Conservation (phyloP, 2,329 filamentous ascomycete species). For the Paracoccidioides lutzii region DNA sequence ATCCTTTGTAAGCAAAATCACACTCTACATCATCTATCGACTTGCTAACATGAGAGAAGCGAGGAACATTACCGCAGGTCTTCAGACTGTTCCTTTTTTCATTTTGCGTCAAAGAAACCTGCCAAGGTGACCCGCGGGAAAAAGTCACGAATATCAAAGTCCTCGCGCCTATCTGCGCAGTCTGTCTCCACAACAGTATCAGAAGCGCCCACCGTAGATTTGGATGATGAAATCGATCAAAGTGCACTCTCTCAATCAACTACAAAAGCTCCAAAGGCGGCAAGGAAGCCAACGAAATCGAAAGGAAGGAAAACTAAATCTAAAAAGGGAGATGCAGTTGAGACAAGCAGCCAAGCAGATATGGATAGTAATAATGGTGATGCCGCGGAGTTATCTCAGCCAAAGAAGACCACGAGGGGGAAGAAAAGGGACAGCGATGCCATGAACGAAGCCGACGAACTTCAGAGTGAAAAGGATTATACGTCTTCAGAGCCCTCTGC, state of each 20-base stretch:
- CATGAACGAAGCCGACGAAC: slow-evolving; percentile 24
- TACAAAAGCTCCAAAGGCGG: slow-evolving; percentile 43
- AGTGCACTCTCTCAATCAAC: slow-evolving; percentile 40
- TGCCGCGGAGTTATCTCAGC: slow-evolving; percentile 21
- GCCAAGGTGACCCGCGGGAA: slow-evolving; percentile 45
- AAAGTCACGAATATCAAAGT: slow-evolving; percentile 53
- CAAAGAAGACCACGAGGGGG: slow-evolving; percentile 31
- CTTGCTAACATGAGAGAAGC: slow-evolving; percentile 32
- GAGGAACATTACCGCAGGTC: slow-evolving; percentile 76
- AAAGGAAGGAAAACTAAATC: slow-evolving; percentile 25
- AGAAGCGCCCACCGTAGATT: slow-evolving; percentile 30
- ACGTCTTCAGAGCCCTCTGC: slow-evolving; percentile 29
- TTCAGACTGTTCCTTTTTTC: slow-evolving; percentile 71
- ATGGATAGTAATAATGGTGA: slow-evolving; percentile 17
- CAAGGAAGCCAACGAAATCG: slow-evolving; percentile 29
- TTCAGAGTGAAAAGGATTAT: slow-evolving; percentile 9
- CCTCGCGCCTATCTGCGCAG: slow-evolving; percentile 49
- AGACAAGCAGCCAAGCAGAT: slow-evolving; percentile 28
- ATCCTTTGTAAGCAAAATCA: slow-evolving; percentile 55
- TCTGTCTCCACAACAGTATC: slow-evolving; percentile 33
- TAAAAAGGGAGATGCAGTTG: slow-evolving; percentile 31
- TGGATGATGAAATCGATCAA: slow-evolving; percentile 44
- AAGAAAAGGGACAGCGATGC: slow-evolving; percentile 53
- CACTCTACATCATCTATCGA: slow-evolving; percentile 9
- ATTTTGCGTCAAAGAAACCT: slow-evolving; percentile 44